Base-by-base conservation (phyloP, 805 yeast genomes). In the Metschnikowia drakensbergensis region DNA sequence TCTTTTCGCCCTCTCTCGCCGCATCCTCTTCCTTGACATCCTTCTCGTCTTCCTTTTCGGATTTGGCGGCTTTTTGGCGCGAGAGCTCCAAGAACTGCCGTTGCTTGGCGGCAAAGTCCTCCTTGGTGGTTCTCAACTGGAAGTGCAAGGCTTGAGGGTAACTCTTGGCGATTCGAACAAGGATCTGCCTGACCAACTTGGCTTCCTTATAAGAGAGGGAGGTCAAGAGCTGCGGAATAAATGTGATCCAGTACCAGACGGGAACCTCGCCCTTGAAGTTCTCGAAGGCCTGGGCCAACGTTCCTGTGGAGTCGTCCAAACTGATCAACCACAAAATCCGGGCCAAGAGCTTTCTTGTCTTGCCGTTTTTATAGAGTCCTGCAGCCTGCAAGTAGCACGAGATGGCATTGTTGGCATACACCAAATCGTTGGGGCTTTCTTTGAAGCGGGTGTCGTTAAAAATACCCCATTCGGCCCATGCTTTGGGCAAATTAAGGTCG, bases 401-500 rank as follows among this genome's bases (percentile, higher is more conserved):
- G 42, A 94, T 83, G 2, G 99, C 98, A 65, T 91, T 90, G 54
- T 89, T 86, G 17, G 98, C 99, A 66, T 82, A 84, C 23, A 82
- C 80, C 68, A 86, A 82, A 58, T 88, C 95, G 43, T 74, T 80
- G 1, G 91, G 92, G 51, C 84, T 84, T 55, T 89, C 96, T 55
- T 88, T 86, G 65, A 89, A 83, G 37, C 96, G 75, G 28, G 84
- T 80, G 58, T 94, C 99, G 63, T 91, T 91, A 71, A 89, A 94
- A 63, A 84, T 82, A 52, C 99, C 99, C 99, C 99, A 94, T 64
- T 95, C 97, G 3, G 97, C 98, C 99, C 99, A 94, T 0, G 99
- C 98, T 65, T 94, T 92, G 1, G 98, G 96, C 41, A 94, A 68
- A 59, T 91, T 89, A 57, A 92, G 77, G 61, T 95, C 99, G 49